phyloP scores from a whole-genome alignment of 2,329 filamentous ascomycete species.

The Zasmidium angulare region DNA sequence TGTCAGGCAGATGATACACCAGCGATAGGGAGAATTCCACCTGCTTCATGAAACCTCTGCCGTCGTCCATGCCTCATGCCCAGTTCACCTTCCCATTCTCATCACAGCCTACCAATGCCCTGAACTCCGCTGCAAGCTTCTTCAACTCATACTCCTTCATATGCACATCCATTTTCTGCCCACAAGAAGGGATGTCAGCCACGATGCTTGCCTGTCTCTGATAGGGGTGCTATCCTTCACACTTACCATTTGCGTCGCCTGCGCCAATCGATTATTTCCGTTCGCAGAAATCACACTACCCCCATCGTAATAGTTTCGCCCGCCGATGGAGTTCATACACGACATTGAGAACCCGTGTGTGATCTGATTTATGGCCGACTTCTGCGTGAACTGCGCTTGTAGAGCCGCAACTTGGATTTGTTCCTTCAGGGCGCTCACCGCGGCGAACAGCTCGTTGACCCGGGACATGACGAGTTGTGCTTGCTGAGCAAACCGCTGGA shows the following conservation, averaged over 20 bases:
- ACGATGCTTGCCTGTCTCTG: no score
- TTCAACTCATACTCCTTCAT: background rate
- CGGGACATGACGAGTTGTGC: background rate
- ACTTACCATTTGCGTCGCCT: background rate
- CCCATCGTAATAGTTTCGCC: background rate
- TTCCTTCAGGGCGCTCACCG: background rate
- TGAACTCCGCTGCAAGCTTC: background rate
- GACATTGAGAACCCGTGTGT: background rate
- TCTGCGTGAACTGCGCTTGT: background rate
- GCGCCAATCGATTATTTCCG: background rate
- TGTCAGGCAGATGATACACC: no score
- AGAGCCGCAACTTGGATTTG: background rate
- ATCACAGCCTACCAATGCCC: background rate
- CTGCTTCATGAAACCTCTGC: no score
- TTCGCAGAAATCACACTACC: background rate
- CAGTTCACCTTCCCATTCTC: background rate
- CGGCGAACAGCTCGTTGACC: background rate
- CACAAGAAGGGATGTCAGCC: no score
- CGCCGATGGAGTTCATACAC: background rate
- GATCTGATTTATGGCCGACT: background rate
- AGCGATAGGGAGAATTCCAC: no score
- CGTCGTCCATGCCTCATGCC: background rate
- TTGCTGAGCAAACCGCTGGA: background rate
- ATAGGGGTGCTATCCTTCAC: no score
- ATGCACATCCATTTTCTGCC: no score